phyloP scores from a whole-genome alignment of 805 yeast species.

The Sungouiella blattae region DNA sequence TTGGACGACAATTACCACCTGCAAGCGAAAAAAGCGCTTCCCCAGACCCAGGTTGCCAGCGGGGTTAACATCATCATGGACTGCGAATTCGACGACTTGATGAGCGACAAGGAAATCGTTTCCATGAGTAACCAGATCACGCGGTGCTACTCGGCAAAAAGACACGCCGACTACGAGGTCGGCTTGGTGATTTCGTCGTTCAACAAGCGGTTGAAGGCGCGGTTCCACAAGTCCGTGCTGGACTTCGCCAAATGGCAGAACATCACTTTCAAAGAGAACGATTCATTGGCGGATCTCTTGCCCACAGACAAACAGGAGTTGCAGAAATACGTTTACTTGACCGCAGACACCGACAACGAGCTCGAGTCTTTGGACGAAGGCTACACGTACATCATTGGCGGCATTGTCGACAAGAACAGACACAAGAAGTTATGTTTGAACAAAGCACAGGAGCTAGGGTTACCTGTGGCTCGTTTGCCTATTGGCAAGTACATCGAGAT shows the following conservation, averaged over 20 bases:
- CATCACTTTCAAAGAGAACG: constrained; percentile 45
- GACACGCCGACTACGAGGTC: constrained; percentile 55
- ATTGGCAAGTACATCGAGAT: constrained; percentile 79
- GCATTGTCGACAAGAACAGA: constrained; percentile 93
- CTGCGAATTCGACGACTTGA: constrained; percentile 86
- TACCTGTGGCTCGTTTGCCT: constrained; percentile 76
- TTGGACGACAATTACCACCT: constrained; percentile 20
- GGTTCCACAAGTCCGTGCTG: constrained; percentile 63
- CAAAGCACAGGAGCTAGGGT: constrained; percentile 73
- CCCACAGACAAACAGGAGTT: constrained; percentile 28
- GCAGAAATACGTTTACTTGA: constrained; percentile 58
- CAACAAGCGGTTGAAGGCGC: constrained; percentile 55
- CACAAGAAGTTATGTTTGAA: constrained; percentile 74
- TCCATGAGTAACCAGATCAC: constrained; percentile 80
- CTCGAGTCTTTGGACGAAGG: constrained; percentile 63
- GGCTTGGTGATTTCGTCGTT: constrained; percentile 62
- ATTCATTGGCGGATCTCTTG: constrained; percentile 26
- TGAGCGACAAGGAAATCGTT: constrained; percentile 68
- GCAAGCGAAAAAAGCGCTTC: constrained; percentile 29
- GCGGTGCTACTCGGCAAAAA: constrained; percentile 75
- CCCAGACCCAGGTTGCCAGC: constrained; percentile 43
- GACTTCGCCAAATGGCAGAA: constrained; percentile 69
- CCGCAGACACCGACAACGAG: constrained; percentile 81
- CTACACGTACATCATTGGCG: constrained; percentile 84
- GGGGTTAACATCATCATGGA: constrained; percentile 67